phyloP scores from a whole-genome alignment of 2,329 filamentous ascomycete genomes.

The Didymella lethalis region DNA sequence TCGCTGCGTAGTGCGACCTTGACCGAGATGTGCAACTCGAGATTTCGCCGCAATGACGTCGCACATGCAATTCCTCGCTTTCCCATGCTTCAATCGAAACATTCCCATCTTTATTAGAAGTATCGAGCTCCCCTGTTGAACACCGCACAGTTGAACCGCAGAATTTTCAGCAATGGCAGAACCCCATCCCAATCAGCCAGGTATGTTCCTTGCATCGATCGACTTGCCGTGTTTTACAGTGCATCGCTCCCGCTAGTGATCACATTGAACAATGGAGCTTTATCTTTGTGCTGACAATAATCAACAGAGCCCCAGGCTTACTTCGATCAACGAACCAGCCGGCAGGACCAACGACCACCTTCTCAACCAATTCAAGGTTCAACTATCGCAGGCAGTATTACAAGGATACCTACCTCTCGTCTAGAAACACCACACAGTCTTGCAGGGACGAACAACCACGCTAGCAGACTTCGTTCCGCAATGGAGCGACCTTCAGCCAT shows the following conservation, averaged over 20 bases:
- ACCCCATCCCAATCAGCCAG: conserved; percentile 14
- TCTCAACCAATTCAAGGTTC: conserved; percentile 7
- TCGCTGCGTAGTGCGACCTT: conserved; percentile 19
- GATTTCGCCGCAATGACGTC: conserved; percentile 31
- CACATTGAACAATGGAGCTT: conserved; percentile 5
- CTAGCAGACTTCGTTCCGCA: conserved; percentile 14
- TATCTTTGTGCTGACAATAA: conserved; percentile 6
- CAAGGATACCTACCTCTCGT: conserved; percentile 23
- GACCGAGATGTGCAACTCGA: conserved; percentile 16
- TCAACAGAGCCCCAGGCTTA: conserved; percentile 12
- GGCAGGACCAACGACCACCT: conserved; percentile 9
- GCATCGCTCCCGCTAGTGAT: conserved; percentile 1
- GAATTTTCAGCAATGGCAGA: conserved; percentile 21
- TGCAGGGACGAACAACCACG: conserved; percentile 20
- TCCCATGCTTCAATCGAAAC: conserved; percentile 18
- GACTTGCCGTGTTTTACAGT: neutral
- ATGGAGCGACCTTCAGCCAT: conserved; percentile 22
- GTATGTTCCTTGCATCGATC: conserved; percentile 14
- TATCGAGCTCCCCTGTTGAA: neutral
- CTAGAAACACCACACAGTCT: conserved; percentile 9
- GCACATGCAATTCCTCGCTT: conserved; percentile 34
- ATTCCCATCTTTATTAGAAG: conserved; percentile 16
- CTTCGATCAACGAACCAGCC: conserved; percentile 14
- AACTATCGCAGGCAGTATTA: conserved; percentile 27
- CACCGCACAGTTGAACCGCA: conserved; percentile 4